Evolutionary conservation across 192 early-diverging fungal genomes (phyloP).

Genomic region (Kappamyces sp.): DNA sequence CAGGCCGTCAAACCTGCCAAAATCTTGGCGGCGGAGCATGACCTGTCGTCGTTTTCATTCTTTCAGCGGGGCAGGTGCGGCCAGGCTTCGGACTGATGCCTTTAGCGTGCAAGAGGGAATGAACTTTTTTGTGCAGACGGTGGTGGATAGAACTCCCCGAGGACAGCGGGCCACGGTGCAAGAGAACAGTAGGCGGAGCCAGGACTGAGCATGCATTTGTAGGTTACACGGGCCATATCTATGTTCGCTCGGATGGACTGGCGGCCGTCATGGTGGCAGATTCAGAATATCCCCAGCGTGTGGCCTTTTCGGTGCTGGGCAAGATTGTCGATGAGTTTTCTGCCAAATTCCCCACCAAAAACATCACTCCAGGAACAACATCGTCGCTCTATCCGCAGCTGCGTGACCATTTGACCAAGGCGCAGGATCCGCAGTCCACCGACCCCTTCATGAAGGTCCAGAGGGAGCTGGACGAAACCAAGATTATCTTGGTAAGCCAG

Average conservation of each 20-base stretch:
- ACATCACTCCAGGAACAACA: constrained; percentile 34
- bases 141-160: constrained; percentile 74
- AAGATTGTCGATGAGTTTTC: constrained; percentile 86
- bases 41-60: constrained; percentile 76
- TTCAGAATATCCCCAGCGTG: constrained; percentile 81
- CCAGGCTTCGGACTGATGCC: not conserved
- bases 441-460: constrained; percentile 93
- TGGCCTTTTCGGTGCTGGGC: constrained; percentile 78
- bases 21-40: constrained; percentile 58
- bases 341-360: constrained; percentile 44
- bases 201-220: not conserved
- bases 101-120: constrained; percentile 77
- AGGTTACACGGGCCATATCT: constrained; percentile 81
- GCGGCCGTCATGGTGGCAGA: constrained; percentile 75
- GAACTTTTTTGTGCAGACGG: constrained; percentile 74
- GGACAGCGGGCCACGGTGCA: constrained; percentile 78
- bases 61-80: constrained; percentile 77
- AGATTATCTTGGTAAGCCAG: constrained; percentile 70
- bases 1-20: constrained; percentile 10
- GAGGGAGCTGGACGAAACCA: constrained; percentile 95
- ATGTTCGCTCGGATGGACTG: constrained; percentile 65
- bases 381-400: constrained; percentile 62
- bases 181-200: constrained; percentile 55
- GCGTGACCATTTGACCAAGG: constrained; percentile 63
- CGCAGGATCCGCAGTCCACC: constrained; percentile 87